Evolutionary conservation across 257 asterid species (phyloP), one percentile per base, ranked within the genome.

Genomic region (Salvia miltiorrhiza): DNA sequence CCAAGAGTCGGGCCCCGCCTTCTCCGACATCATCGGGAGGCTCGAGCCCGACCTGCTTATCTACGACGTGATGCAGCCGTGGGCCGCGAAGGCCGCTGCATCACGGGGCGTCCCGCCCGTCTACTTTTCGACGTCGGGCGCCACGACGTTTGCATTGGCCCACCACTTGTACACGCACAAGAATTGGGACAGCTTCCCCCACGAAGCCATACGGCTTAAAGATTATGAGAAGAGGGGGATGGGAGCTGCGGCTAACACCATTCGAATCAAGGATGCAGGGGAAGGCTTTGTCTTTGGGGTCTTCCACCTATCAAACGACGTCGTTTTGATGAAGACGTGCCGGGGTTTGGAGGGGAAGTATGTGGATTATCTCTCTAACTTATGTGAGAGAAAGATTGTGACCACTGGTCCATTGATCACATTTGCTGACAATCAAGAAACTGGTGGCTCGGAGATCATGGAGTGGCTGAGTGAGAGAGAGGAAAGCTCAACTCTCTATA

Each of bases 11-110:
- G 64, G 40, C 3, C 66, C 78, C 7, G 41, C 14, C 47, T 74
- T 78, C 45, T 39, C 56, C 0, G 63, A 50, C 19, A 70, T 78
- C 19, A 20, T 78, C 68, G 28, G 49, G 2, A 13, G 41, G 4
- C 49, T 76, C 3, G 54, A 24, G 14, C 83, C 83, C 0, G 76
- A 76, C 43, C 54, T 81, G 67, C 55, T 78, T 4, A 78, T 81
- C 5, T 81, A 63, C 39, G 83, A 78, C 48, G 66, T 43, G 0
- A 48, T 74, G 59, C 82, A 81, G 63, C 78, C 82, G 0, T 77
- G 82, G 82, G 40, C 81, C 2, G 75, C 81, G 0, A 73, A 59
- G 2, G 6, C 57, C 1, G 81, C 83, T 26, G 44, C 69, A 1
- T 71, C 81, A 19, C 72, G 45, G 11, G 79, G 75, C 4, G 59